Evolutionary conservation across 2,329 filamentous ascomycete genomes (phyloP).

Genomic region (Beauveria rudraprayagi): DNA sequence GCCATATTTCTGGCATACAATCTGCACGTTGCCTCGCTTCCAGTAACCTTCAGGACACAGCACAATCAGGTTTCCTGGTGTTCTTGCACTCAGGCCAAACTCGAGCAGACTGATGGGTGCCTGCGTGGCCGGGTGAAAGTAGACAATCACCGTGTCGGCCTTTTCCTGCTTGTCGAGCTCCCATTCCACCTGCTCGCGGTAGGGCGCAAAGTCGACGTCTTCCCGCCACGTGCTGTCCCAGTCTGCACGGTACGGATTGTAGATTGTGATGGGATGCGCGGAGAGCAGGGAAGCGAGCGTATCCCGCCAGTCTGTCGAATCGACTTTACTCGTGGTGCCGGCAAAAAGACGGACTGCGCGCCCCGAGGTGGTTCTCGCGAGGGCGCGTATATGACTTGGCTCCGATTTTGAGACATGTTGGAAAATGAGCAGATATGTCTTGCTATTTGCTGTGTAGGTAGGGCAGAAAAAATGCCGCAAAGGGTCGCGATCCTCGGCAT

Average conservation of each 20-base stretch:
- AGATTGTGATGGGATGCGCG: conserved; percentile 40
- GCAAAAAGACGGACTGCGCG: conserved; percentile 44
- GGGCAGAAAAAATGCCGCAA: background rate
- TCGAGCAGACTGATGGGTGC: conserved; percentile 51
- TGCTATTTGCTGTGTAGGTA: background rate
- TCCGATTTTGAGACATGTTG: background rate
- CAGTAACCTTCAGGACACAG: conserved; percentile 41
- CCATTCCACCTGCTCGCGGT: conserved; percentile 48
- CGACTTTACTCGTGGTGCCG: conserved; percentile 39
- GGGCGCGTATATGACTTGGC: conserved; percentile 25
- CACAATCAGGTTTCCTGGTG: conserved; percentile 34
- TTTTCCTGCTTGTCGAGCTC: conserved; percentile 45
- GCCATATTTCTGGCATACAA: conserved; percentile 40
- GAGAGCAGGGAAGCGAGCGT: conserved; percentile 31
- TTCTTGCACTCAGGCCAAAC: conserved; percentile 41
- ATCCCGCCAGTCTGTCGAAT: conserved; percentile 39
- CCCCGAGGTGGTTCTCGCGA: conserved; percentile 14
- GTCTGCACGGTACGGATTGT: conserved; percentile 44
- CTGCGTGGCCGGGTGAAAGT: conserved; percentile 41
- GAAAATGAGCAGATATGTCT: background rate
- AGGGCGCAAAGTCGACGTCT: conserved; percentile 34
- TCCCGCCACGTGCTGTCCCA: conserved; percentile 45
- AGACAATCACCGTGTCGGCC: conserved; percentile 44
- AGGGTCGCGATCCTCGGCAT: background rate
- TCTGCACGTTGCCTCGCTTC: conserved; percentile 49